Conservation (phyloP, 1,284 basidiomycete genomes). For the Ceratobasidium sp. region DNA sequence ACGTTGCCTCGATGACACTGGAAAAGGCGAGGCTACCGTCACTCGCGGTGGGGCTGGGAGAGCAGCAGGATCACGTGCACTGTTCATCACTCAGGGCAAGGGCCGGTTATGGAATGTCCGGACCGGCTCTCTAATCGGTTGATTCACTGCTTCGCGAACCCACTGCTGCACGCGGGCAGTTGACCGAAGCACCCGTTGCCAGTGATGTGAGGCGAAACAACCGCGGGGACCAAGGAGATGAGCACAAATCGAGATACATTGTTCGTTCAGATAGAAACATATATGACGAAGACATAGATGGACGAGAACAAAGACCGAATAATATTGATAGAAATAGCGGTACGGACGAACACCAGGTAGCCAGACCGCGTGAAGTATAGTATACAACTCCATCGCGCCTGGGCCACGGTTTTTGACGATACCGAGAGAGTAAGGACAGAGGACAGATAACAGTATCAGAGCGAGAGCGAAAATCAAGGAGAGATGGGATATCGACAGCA, state of each 20-base stretch:
- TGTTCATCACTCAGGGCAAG: background rate
- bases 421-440: slow-evolving; percentile 40
- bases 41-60: slow-evolving; percentile 15
- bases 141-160: slow-evolving; percentile 14
- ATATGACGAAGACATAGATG: background rate
- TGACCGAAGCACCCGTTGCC: background rate
- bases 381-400: slow-evolving; percentile 1
- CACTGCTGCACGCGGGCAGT: background rate
- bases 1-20: background rate
- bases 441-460: background rate
- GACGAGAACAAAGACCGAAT: background rate
- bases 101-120: background rate
- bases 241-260: slow-evolving; percentile 9
- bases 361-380: background rate
- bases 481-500: slow-evolving; percentile 8
- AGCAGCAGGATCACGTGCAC: slow-evolving; percentile 5
- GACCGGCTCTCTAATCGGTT: background rate
- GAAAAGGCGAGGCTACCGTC: slow-evolving; percentile 1
- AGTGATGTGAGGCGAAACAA: background rate
- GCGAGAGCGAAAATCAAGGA: background rate
- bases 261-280: background rate
- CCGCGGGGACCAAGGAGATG: background rate
- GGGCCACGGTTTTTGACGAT: slow-evolving; percentile 9
- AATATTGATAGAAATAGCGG: slow-evolving; percentile 43
- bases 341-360: slow-evolving; percentile 12